phyloP scores from a whole-genome alignment of 2,329 filamentous ascomycete genomes.

The Periconia digitata region DNA sequence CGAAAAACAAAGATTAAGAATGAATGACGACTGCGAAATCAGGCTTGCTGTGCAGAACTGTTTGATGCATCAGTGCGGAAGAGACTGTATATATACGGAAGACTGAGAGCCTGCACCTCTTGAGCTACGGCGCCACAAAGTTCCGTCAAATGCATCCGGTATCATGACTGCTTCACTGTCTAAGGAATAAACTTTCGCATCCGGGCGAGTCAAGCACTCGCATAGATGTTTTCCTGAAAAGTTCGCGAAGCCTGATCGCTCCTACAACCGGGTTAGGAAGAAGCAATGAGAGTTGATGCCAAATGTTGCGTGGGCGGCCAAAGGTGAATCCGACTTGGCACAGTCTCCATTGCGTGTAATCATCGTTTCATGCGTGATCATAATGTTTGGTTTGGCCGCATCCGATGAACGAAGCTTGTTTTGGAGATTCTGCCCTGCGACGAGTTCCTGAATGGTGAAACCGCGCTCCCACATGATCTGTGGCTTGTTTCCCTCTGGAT shows the following conservation, averaged over 20 bases:
- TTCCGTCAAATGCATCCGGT: conserved; percentile 22
- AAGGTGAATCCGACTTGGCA: conserved; percentile 20
- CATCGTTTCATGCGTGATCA: conserved; percentile 30
- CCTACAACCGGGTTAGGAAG: conserved; percentile 11
- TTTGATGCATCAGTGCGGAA: conserved; percentile 11
- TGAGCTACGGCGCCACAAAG: conserved; percentile 13
- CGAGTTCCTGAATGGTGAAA: conserved; percentile 15
- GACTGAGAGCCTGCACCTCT: conserved; percentile 8
- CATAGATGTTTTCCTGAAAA: conserved; percentile 13
- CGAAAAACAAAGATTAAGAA: conserved; percentile 19
- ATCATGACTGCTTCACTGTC: conserved; percentile 17
- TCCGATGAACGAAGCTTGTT: conserved; percentile 23
- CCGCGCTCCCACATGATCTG: conserved; percentile 8
- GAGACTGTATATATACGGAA: conserved; percentile 26
- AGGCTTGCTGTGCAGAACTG: conserved; percentile 32
- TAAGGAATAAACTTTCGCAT: conserved; percentile 17
- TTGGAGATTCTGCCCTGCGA: conserved; percentile 12
- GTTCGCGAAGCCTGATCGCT: conserved; percentile 11
- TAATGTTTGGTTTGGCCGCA: conserved; percentile 26
- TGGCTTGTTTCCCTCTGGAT: conserved; percentile 6
- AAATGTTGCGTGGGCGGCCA: conserved; percentile 25
- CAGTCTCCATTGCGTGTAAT: conserved; percentile 21
- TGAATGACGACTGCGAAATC: conserved; percentile 32
- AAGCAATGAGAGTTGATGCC: conserved; percentile 9
- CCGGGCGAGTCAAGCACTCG: conserved; percentile 17